These are phyloP conservation scores for Fonsecaea pugnacius DNA, from an alignment of 2,329 filamentous ascomycete species.

Conservation along the genomic window DNA sequence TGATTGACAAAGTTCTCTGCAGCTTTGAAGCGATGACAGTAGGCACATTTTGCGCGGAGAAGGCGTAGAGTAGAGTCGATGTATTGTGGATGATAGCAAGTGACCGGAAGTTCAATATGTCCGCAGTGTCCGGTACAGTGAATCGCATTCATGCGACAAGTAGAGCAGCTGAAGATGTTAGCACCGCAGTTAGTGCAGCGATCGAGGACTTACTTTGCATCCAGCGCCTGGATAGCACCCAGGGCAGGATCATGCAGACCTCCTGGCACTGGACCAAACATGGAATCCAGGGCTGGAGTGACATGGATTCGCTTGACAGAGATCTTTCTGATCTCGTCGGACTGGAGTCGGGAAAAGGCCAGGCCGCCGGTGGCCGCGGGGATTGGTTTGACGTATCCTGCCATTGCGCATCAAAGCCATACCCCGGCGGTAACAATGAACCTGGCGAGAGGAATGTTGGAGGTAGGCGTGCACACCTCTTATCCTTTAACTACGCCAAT, in stretches of 20 bases:
- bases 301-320: slow-evolving; percentile 95
- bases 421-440: slow-evolving; percentile 7
- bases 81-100: slow-evolving; percentile 95
- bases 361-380: slow-evolving; percentile 82
- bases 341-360: slow-evolving; percentile 83
- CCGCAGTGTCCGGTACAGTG: slow-evolving; percentile 91
- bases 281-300: slow-evolving; percentile 88
- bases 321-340: slow-evolving; percentile 80
- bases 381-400: slow-evolving; percentile 70
- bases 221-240: slow-evolving; percentile 71
- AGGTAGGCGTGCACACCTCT: background rate
- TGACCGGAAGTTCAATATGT: slow-evolving; percentile 91
- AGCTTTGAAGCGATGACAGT: slow-evolving; percentile 85
- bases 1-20: slow-evolving; percentile 75
- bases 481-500: background rate
- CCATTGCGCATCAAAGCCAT: slow-evolving; percentile 42
- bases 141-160: slow-evolving; percentile 81
- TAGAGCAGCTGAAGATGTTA: slow-evolving; percentile 71
- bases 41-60: slow-evolving; percentile 83
- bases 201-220: slow-evolving; percentile 30
- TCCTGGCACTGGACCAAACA: slow-evolving; percentile 85
- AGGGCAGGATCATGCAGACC: slow-evolving; percentile 92
- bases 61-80: slow-evolving; percentile 88
- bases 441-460: background rate
- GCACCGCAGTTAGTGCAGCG: background rate